Conservation (phyloP, 768 basidiomycete species). For the Trametes cingulata region DNA sequence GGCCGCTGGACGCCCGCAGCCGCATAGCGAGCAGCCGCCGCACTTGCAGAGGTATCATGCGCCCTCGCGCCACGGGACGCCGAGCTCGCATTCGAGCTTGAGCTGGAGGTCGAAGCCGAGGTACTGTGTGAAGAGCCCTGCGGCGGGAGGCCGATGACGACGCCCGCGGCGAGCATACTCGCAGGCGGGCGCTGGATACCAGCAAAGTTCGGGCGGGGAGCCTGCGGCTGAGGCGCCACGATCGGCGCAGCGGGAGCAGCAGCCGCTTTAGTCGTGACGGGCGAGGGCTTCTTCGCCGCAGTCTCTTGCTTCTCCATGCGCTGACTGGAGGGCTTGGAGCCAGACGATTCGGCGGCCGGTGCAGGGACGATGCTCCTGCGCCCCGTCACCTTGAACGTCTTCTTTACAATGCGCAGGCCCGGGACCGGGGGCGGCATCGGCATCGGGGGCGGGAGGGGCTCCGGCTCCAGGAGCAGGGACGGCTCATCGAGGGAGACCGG, state of each 20-base stretch:
- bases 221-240: not conserved
- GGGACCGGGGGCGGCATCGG: constrained; percentile 24
- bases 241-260: not conserved
- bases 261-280: not conserved
- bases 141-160: constrained; percentile 15
- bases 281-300: not conserved
- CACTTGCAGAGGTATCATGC: not conserved
- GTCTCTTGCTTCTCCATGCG: not conserved
- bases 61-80: not conserved
- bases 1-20: constrained; percentile 22
- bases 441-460: constrained; percentile 9
- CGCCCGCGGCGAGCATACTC: constrained; percentile 13
- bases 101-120: constrained; percentile 11
- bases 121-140: not conserved
- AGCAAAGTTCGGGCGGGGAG: constrained; percentile 22
- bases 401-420: constrained; percentile 33
- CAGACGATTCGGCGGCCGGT: not conserved
- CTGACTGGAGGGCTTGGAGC: not conserved
- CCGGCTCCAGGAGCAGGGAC: constrained; percentile 13
- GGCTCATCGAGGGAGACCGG: constrained; percentile 13
- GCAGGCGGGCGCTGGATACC: constrained; percentile 34
- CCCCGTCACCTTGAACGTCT: constrained; percentile 29
- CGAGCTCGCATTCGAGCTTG: not conserved
- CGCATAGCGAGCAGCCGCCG: constrained; percentile 6
- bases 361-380: constrained; percentile 6